A percentile compares a stretch with the other conserved stretches of the same genome.
Evolutionary conservation across 345 rosid species (phyloP).

Genomic region (Salix dunnii): DNA sequence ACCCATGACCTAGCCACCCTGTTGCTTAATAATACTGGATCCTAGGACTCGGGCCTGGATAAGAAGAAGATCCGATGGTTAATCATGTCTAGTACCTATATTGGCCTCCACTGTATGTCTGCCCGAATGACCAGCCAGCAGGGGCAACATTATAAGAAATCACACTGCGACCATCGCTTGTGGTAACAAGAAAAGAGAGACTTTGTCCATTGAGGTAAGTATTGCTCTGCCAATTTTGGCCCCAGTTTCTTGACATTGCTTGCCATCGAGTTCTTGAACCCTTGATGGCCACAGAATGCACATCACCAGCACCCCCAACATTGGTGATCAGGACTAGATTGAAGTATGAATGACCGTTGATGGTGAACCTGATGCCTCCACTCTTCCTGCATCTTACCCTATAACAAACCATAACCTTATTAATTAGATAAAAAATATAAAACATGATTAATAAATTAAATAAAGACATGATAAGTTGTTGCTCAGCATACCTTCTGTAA

Average conservation of each 20-base stretch:
- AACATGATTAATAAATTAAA: not conserved
- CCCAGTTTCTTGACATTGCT: constrained; percentile 67
- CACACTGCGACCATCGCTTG: constrained; percentile 49
- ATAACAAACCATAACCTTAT: not conserved
- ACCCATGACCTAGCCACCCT: not conserved
- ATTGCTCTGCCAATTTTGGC: constrained; percentile 69
- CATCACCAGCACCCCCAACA: constrained; percentile 66
- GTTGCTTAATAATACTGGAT: not conserved
- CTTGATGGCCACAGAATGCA: constrained; percentile 51
- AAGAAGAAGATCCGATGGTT: not conserved
- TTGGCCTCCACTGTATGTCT: constrained; percentile 36
- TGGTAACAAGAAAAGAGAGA: constrained; percentile 52
- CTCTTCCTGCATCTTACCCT: constrained; percentile 33
- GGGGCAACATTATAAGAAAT: constrained; percentile 45
- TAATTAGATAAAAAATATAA: not conserved
- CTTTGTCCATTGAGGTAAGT: constrained; percentile 49
- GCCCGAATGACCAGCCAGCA: constrained; percentile 58
- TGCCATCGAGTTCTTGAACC: constrained; percentile 64
- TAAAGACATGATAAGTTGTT: not conserved
- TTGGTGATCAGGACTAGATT: constrained; percentile 56
- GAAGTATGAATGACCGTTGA: constrained; percentile 58
- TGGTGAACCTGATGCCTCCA: constrained; percentile 57
- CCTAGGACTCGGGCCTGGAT: no score
- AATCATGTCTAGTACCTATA: constrained; percentile 2
- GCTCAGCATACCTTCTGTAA: constrained; percentile 20